Evolutionary conservation across 1,139 yeast genomes (phyloP).

Genomic region (Lodderomyces theae): DNA sequence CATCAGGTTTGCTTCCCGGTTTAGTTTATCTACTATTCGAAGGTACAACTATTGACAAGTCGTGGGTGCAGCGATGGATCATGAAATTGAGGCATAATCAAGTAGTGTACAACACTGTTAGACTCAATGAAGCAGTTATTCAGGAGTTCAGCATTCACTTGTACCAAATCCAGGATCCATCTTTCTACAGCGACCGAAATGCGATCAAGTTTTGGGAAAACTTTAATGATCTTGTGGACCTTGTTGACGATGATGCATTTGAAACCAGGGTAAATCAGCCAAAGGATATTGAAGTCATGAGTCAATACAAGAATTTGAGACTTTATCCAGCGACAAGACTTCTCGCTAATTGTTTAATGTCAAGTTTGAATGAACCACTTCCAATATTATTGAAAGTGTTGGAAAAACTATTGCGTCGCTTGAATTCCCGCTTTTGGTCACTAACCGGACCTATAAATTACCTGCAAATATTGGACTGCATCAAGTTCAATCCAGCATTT

Average conservation of each 20-base stretch:
- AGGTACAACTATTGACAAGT: slow-evolving; percentile 43
- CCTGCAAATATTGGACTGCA: slow-evolving; percentile 53
- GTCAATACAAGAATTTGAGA: slow-evolving; percentile 35
- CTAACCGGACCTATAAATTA: slow-evolving; percentile 49
- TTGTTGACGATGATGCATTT: slow-evolving; percentile 40
- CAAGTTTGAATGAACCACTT: slow-evolving; percentile 50
- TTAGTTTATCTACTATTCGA: slow-evolving; percentile 51
- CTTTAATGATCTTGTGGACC: slow-evolving; percentile 37
- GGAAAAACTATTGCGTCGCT: slow-evolving; percentile 34
- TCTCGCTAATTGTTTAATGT: slow-evolving; percentile 48
- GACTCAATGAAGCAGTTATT: slow-evolving; percentile 35
- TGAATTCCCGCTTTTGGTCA: slow-evolving; percentile 50
- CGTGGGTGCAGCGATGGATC: slow-evolving; percentile 27
- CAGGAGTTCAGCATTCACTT: slow-evolving; percentile 56
- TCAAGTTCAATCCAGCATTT: slow-evolving; percentile 41
- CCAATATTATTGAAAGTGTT: slow-evolving; percentile 53
- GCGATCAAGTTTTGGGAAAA: slow-evolving; percentile 56
- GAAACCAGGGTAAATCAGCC: slow-evolving; percentile 41
- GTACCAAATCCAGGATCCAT: slow-evolving; percentile 52
- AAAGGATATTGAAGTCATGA: slow-evolving; percentile 40
- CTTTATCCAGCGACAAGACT: slow-evolving; percentile 46
- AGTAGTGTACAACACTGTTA: slow-evolving; percentile 7
- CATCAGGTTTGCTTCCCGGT: slow-evolving; percentile 40
- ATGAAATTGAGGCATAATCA: slow-evolving; percentile 10
- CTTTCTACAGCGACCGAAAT: slow-evolving; percentile 38